A percentile compares a stretch with the other conserved stretches of the same genome.
phyloP scores from a whole-genome alignment of 1,139 yeast species.

The Nadsonia starkeyi-henricii region DNA sequence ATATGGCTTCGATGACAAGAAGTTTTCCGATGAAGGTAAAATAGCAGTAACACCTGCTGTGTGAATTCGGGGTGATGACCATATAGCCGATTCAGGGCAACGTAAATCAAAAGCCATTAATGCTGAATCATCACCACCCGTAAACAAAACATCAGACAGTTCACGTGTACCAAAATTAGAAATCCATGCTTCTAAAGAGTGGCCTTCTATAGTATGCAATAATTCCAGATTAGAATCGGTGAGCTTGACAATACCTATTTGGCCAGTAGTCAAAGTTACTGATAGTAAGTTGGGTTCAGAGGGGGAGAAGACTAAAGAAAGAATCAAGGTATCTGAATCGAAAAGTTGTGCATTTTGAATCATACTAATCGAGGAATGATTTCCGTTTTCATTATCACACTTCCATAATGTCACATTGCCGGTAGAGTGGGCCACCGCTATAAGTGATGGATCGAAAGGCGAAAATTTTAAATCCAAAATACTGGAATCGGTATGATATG shows the following conservation, averaged over 20 bases:
- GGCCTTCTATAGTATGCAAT: conserved; percentile 22
- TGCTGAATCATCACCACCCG: conserved; percentile 85
- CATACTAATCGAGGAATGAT: conserved; percentile 8
- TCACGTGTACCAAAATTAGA: conserved; percentile 54
- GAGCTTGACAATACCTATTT: conserved; percentile 15
- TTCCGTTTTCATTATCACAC: conserved; percentile 11
- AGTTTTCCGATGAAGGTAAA: conserved; percentile 25
- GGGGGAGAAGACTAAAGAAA: conserved; percentile 43
- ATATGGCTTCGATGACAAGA: conserved; percentile 27
- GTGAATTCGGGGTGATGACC: conserved; percentile 37
- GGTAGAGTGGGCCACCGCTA: conserved; percentile 66
- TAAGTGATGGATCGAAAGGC: conserved; percentile 34
- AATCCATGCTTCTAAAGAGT: conserved; percentile 82
- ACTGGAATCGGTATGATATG: conserved; percentile 38
- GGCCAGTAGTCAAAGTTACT: conserved; percentile 25
- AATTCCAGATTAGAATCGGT: conserved; percentile 9
- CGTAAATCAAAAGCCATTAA: conserved; percentile 67
- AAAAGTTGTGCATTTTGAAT: conserved; percentile 22
- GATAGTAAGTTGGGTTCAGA: conserved; percentile 13
- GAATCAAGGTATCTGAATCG: conserved; percentile 39
- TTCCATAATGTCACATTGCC: conserved; percentile 63
- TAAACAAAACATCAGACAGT: conserved; percentile 44
- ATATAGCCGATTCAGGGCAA: not conserved
- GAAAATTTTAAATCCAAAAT: conserved; percentile 60
- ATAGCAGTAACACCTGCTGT: conserved; percentile 85